Base-by-base conservation (phyloP, 345 rosid species). In the Lumnitzera racemosa region DNA sequence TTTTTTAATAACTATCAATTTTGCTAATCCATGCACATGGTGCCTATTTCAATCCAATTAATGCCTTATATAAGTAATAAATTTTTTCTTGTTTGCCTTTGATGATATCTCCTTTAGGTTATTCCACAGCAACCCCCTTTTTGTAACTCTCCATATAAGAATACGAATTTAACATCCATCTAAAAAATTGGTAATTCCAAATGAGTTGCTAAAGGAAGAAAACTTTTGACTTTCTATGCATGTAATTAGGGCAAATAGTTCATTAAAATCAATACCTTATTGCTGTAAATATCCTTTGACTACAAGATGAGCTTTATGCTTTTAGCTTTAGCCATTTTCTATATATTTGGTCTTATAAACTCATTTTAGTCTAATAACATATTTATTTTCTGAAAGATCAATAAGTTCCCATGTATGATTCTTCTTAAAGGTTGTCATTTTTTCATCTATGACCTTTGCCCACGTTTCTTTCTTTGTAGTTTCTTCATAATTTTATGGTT, bases 191-290 rank as follows among this genome's bases (percentile, higher is more conserved):
- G 24, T 61, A 27, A 61, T 7, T 29, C 7, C 48, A 20, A 53
- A 46, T 53, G 46, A 3, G 49, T 10, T 6, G 53, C 55, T 12
- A 47, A 15, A 13, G 48, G 23, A 52, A 67, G 43, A 4, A 67
- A 11, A 13, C 47, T 2, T 47, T 47, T 53, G 8, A 67, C 49
- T 67, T 47, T 67, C 3, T 31, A 61, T 25, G 1, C 36, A 24
- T 0, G 59, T 59, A 13, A 67, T 31, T 2, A 24, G 66, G 12
- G 49, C 24, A 47, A 67, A 59, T 10, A 67, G 46, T 31, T 67
- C 46, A 4, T 61, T 29, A 13, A 53, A 61, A 17, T 56, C 25
- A 3, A 49, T 49, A 23, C 0, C 52, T 13, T 16, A 36, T 13
- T 56, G n/a, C 47, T 54, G 60, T 20, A 15, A 24, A 20, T 64